Base-by-base conservation (phyloP, 306 rosid genomes). In the Glycine tomentella region DNA sequence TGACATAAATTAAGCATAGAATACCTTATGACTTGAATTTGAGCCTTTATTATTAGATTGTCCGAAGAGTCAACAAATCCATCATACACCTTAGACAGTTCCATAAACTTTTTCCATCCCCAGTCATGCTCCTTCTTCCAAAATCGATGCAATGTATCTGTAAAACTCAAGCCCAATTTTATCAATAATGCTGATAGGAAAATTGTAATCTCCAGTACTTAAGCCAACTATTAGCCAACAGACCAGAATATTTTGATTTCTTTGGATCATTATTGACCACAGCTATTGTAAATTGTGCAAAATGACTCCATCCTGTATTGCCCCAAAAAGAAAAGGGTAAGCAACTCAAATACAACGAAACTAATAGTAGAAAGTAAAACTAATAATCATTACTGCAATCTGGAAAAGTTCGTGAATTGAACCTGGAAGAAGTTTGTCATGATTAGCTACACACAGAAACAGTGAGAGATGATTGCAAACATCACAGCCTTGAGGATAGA, bases 51-150 rank as follows among this genome's bases (percentile, higher is more conserved):
- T 85, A 93, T 92, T 75, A 96, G 91, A 66, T 90, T 90, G 88
- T 96, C 99, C 40, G 97, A 92, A 64, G 93, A 49, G 62, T 96
- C 99, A 83, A 96, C 92, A 87, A 96, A 96, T 70, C 99, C 99
- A 65, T 96, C 99, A 74, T 88, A 82, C 72, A 96, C 98, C 91
- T 96, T 93, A 14, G 99, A 88, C 72, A 92, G 90, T 90, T 96
- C 99, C 99, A 93, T 96, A 80, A 96, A 96, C 83, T 96, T 96
- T 80, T 96, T 96, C 99, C 99, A 96, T 66, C 99, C 99, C 99
- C 99, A 96, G 83, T 96, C 99, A 78, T 96, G 99, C 85, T 96
- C 99, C 89, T 96, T 96, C 95, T 96, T 96, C 98, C 99, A 96
- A 84, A 96, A 96, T 34, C 99, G 97, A 85, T 96, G 99, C 78